Evolutionary conservation across 139 green algal genomes (phyloP).

Genomic region (Ettlia oleoabundans): DNA sequence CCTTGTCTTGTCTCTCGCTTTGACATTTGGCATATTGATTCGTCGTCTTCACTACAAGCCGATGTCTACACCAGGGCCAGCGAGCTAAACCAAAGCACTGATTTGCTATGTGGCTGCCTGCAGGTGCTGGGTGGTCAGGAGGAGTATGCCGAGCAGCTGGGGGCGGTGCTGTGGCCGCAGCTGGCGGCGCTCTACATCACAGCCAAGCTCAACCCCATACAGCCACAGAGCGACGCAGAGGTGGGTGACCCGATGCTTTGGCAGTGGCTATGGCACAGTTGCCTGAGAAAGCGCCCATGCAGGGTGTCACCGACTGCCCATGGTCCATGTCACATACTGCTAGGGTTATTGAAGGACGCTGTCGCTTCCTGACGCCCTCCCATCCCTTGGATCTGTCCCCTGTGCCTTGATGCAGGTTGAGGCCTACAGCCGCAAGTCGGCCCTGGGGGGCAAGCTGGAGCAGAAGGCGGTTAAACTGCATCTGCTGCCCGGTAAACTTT

Average conservation of each 20-base stretch:
- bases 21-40: no score
- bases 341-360: no score
- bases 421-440: constrained; percentile 14
- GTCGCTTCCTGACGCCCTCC: background rate
- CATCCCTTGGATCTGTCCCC: background rate
- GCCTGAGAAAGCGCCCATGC: no score
- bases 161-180: constrained; percentile 41
- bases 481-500: constrained; percentile 13
- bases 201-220: constrained; percentile 12
- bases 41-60: no score
- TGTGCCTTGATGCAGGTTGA: constrained; percentile 6
- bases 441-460: constrained; percentile 48
- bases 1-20: no score
- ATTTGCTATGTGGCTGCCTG: background rate
- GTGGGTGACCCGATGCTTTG: no score
- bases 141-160: constrained; percentile 26
- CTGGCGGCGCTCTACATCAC: constrained; percentile 37
- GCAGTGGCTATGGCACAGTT: no score
- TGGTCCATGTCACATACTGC: no score
- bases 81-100: no score
- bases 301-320: no score
- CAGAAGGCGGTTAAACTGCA: constrained; percentile 39
- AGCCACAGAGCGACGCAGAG: constrained; percentile 34
- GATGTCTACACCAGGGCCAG: no score
- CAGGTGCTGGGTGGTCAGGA: constrained; percentile 17